These are phyloP conservation scores for Wickerhamomyces ciferrii DNA, from an alignment of 805 yeast species.

Conservation along the genomic window DNA sequence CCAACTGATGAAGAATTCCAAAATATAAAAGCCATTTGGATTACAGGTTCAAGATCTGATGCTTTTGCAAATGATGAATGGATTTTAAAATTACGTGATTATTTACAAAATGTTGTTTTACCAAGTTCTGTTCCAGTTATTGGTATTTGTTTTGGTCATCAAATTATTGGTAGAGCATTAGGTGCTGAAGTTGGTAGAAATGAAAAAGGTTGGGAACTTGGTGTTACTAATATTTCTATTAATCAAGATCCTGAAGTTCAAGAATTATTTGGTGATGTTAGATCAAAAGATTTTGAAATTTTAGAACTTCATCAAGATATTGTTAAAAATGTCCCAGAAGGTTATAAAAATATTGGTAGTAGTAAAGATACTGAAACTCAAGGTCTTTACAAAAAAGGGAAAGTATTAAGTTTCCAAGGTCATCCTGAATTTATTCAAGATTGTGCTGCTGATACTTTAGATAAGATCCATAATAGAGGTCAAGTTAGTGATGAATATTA, in stretches of 20 bases:
- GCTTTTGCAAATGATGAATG: constrained; percentile 36
- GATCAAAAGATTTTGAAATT: constrained; percentile 27
- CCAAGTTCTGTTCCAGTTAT: constrained; percentile 34
- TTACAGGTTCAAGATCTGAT: constrained; percentile 50
- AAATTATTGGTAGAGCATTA: constrained; percentile 60
- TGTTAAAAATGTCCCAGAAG: constrained; percentile 38
- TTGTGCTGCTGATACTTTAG: neutral
- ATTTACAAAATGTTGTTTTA: constrained; percentile 16
- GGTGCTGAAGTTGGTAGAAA: constrained; percentile 57
- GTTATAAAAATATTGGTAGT: constrained; percentile 42
- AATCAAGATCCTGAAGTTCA: constrained; percentile 35
- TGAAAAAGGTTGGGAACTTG: constrained; percentile 69
- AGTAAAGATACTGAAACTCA: constrained; percentile 56
- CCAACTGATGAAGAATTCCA: constrained; percentile 23
- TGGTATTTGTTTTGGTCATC: constrained; percentile 90
- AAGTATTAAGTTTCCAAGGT: constrained; percentile 73
- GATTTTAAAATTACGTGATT: constrained; percentile 35
- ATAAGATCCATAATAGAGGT: neutral
- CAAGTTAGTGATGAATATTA: neutral
- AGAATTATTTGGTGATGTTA: constrained; percentile 12
- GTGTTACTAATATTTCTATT: constrained; percentile 45
- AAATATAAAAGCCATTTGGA: constrained; percentile 34
- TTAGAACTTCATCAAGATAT: constrained; percentile 59
- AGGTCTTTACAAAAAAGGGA: constrained; percentile 52
- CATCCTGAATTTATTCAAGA: constrained; percentile 72